phyloP scores from a whole-genome alignment of 768 basidiomycete genomes.

The Lactarius pseudohatsudake region DNA sequence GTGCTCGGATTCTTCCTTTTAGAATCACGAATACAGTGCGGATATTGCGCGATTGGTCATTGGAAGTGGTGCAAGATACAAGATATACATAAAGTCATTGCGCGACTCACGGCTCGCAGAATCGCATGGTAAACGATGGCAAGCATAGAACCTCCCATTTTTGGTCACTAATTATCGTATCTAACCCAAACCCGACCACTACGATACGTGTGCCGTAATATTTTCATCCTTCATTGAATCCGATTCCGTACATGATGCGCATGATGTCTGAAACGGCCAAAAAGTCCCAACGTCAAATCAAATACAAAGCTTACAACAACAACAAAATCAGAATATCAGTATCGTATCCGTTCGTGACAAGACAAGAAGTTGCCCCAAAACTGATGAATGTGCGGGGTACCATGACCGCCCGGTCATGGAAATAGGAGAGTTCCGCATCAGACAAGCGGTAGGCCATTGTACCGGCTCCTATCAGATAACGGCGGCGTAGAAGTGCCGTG shows the following conservation, averaged over 20 bases:
- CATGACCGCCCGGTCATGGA: not conserved
- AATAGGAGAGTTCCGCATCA: not conserved
- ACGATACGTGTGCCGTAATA: not conserved
- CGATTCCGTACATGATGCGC: not conserved
- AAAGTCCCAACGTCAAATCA: not conserved
- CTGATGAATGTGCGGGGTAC: not conserved
- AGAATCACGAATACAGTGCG: not conserved
- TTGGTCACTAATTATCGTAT: not conserved
- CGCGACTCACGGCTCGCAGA: not conserved
- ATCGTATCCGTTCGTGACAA: not conserved
- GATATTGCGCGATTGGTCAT: not conserved
- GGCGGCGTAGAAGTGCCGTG: not conserved
- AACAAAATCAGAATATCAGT: not conserved
- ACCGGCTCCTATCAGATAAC: not conserved
- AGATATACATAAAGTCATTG: not conserved
- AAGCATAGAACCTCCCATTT: not conserved
- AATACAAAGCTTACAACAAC: not conserved
- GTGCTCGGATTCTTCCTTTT: not conserved
- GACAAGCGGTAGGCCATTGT: conserved; percentile 15
- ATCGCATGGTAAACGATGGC: not conserved
- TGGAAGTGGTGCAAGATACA: not conserved
- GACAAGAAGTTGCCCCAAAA: conserved; percentile 19
- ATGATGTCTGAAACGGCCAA: not conserved
- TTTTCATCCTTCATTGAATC: not conserved
- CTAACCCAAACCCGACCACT: not conserved